Conservation (phyloP, 2,329 filamentous ascomycete species). For the Ophiocordyceps robertsii region DNA sequence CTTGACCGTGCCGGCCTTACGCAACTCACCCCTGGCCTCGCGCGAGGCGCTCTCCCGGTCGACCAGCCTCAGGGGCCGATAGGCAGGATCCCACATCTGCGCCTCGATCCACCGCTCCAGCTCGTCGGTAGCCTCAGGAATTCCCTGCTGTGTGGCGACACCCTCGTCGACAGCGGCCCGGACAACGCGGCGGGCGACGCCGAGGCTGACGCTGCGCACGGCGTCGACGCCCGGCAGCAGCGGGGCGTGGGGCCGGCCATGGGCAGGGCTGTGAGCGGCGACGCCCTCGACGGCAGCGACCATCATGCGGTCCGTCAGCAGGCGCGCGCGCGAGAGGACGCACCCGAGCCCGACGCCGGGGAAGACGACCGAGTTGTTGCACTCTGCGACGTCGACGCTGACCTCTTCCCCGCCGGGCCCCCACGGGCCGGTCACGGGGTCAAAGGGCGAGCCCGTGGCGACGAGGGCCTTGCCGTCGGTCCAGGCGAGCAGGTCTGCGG, state of each 20-base stretch:
- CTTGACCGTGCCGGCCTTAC: constrained; percentile 15
- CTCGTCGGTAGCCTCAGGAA: constrained; percentile 42
- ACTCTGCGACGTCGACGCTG: constrained; percentile 51
- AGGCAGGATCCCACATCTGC: constrained; percentile 70
- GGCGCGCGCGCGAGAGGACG: constrained; percentile 53
- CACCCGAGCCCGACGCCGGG: constrained; percentile 74
- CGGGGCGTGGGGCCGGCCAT: constrained; percentile 47
- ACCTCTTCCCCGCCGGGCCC: constrained; percentile 29
- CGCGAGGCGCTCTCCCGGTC: constrained; percentile 35
- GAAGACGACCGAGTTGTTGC: constrained; percentile 80
- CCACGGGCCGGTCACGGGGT: constrained; percentile 52
- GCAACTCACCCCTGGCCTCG: constrained; percentile 32
- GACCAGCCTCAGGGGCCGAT: constrained; percentile 49
- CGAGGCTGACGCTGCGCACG: constrained; percentile 62
- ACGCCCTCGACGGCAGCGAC: constrained; percentile 67
- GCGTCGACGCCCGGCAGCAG: constrained; percentile 64
- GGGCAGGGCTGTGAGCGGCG: constrained; percentile 56
- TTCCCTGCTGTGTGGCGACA: constrained; percentile 48
- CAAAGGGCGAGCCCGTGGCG: constrained; percentile 74
- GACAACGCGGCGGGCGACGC: constrained; percentile 66
- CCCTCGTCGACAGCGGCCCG: constrained; percentile 56
- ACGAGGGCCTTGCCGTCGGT: constrained; percentile 65
- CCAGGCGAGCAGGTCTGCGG: constrained; percentile 64
- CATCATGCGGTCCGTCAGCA: constrained; percentile 66
- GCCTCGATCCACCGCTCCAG: constrained; percentile 59